A percentile compares a stretch with the other conserved stretches of the same genome.
Evolutionary conservation across 2,329 filamentous ascomycete genomes (phyloP).

Genomic region (Knufia petricola): DNA sequence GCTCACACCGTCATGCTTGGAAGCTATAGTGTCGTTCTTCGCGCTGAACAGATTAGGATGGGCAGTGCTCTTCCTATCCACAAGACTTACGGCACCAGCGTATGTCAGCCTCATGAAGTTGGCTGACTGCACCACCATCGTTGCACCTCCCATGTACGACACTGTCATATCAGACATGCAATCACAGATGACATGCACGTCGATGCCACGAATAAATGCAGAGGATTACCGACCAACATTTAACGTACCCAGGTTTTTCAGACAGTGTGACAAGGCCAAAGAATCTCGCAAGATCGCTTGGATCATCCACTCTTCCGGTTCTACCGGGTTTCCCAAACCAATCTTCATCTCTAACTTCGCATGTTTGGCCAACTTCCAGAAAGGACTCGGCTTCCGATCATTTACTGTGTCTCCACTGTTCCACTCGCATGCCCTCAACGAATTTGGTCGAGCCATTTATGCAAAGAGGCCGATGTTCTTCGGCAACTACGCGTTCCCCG

Average conservation of each 20-base stretch:
- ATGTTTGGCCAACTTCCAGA: constrained; percentile 15
- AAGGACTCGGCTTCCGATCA: constrained; percentile 14
- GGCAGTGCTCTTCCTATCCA: constrained; percentile 46
- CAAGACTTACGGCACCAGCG: constrained; percentile 43
- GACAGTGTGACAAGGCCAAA: constrained; percentile 11
- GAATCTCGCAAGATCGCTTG: constrained; percentile 27
- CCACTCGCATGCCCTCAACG: constrained; percentile 52
- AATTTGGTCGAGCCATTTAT: constrained; percentile 45
- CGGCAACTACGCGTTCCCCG: constrained; percentile 46
- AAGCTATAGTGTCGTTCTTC: constrained; percentile 24
- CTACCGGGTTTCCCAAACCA: constrained; percentile 40
- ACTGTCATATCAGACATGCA: constrained; percentile 9
- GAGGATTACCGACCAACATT: constrained; percentile 7
- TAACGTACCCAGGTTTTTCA: constrained; percentile 9
- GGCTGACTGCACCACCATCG: constrained; percentile 28
- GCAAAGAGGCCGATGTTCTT: constrained; percentile 43
- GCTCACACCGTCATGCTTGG: constrained; percentile 13
- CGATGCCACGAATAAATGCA: constrained; percentile 7
- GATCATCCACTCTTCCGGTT: constrained; percentile 42
- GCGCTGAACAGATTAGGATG: constrained; percentile 48
- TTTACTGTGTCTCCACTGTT: constrained; percentile 43
- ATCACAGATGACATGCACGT: constrained; percentile 1
- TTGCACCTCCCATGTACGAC: constrained; percentile 7
- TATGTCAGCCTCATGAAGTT: constrained; percentile 32
- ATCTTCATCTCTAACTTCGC: constrained; percentile 33